Percentiles rank a stretch among this genome's conserved stretches.
These are phyloP conservation scores for Chalciporus sp. DNA, from an alignment of 1,284 basidiomycete genomes.

Conservation along the genomic window DNA sequence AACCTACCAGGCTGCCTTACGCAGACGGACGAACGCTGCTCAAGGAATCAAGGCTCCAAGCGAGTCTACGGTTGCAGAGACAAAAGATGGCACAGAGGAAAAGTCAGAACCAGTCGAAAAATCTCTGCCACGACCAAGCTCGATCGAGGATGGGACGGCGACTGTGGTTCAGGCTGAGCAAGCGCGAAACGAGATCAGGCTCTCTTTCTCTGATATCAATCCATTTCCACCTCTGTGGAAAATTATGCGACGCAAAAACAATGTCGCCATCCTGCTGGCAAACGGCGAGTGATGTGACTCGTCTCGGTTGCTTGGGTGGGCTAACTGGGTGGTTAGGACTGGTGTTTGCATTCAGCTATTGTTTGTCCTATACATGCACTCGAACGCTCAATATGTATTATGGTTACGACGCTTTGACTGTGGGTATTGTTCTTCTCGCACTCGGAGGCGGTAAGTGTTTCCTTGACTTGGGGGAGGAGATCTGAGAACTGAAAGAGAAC, in stretches of 20 bases:
- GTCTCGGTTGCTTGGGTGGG: background rate
- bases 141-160: constrained; percentile 18
- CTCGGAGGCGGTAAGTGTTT: constrained; percentile 64
- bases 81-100: constrained; percentile 6
- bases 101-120: constrained; percentile 10
- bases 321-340: constrained; percentile 45
- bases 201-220: constrained; percentile 73
- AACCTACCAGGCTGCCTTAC: constrained; percentile 69
- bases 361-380: constrained; percentile 71
- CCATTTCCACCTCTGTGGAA: constrained; percentile 62
- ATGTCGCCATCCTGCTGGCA: constrained; percentile 64
- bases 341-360: constrained; percentile 76
- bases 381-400: constrained; percentile 69
- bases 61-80: constrained; percentile 7
- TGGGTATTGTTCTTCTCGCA: constrained; percentile 76
- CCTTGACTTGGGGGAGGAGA: background rate
- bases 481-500: constrained; percentile 19
- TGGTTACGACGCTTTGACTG: constrained; percentile 67
- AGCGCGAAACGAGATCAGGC: constrained; percentile 44
- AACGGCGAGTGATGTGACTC: constrained; percentile 56
- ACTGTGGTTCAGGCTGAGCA: constrained; percentile 8
- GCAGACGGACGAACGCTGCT: constrained; percentile 20
- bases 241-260: constrained; percentile 66
- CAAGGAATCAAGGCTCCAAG: constrained; percentile 15
- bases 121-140: constrained; percentile 2